These are phyloP conservation scores for Euphorbia pulcherrima DNA, from an alignment of 345 rosid species.

Conservation along the genomic window DNA sequence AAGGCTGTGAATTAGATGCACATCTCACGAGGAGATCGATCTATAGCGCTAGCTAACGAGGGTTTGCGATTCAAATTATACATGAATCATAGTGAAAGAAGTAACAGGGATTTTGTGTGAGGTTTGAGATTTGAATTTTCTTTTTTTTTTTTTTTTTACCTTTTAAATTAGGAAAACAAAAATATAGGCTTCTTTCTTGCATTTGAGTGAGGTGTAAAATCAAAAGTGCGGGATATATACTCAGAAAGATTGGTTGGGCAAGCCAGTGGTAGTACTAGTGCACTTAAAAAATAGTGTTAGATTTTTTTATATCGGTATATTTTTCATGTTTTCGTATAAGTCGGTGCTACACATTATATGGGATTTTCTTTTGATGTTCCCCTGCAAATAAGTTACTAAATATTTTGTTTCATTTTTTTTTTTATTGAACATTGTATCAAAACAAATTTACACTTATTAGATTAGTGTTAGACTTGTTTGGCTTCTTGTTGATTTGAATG, in stretches of 20 bases:
- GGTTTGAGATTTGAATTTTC: conserved; percentile 42
- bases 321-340: conserved; percentile 14
- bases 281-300: conserved; percentile 17
- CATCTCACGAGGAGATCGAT: conserved; percentile 28
- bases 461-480: conserved; percentile 8
- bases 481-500: too few species aligned
- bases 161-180: conserved; percentile 21
- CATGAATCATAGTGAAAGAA: conserved; percentile 36
- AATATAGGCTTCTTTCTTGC: conserved; percentile 44
- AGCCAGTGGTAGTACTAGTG: conserved; percentile 26
- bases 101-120: conserved; percentile 41
- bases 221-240: conserved; percentile 47
- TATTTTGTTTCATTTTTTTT: conserved; percentile 32
- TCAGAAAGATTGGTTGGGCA: conserved; percentile 42
- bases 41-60: conserved; percentile 41
- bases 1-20: conserved; percentile 37
- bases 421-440: conserved; percentile 19
- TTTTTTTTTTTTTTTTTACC: conserved; percentile 10
- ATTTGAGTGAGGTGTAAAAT: conserved; percentile 63
- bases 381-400: conserved; percentile 39
- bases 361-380: conserved; percentile 30
- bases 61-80: conserved; percentile 39
- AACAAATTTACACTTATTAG: conserved; percentile 12
- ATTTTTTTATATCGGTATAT: conserved; percentile 16
- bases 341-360: conserved; percentile 38